A percentile compares a stretch with the other conserved stretches of the same genome.
Evolutionary conservation across 768 basidiomycete genomes (phyloP).

Genomic region (Botryobasidium botryosum): DNA sequence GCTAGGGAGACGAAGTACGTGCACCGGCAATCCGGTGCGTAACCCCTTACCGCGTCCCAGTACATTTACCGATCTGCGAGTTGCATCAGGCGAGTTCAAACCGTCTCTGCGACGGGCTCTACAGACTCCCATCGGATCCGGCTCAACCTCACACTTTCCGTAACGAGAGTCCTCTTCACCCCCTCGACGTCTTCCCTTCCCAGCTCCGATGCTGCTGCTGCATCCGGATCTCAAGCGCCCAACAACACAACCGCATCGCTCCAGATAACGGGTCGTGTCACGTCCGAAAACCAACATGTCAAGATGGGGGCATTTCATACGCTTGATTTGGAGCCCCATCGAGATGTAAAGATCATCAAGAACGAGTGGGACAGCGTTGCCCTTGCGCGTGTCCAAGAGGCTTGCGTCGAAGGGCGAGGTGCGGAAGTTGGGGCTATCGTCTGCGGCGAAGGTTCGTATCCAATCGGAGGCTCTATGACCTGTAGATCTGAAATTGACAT

Average conservation of each 20-base stretch:
- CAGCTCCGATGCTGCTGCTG: constrained; percentile 24
- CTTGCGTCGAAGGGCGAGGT: constrained; percentile 82
- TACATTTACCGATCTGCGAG: constrained; percentile 1
- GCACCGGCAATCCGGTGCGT: constrained; percentile 68
- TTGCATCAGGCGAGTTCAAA: constrained; percentile 59
- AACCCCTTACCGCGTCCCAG: neutral
- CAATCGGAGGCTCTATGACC: neutral
- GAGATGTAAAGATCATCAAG: constrained; percentile 77
- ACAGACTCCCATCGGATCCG: constrained; percentile 81
- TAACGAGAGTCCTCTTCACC: constrained; percentile 65
- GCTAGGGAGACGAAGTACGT: constrained; percentile 59
- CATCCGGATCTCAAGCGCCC: constrained; percentile 14
- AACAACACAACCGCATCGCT: constrained; percentile 28
- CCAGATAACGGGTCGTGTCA: constrained; percentile 75
- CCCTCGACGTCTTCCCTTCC: constrained; percentile 41
- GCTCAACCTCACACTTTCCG: constrained; percentile 67
- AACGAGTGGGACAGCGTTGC: constrained; percentile 91
- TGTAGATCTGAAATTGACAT: neutral
- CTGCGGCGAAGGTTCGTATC: constrained; percentile 62
- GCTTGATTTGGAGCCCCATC: constrained; percentile 78
- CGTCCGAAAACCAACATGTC: constrained; percentile 74
- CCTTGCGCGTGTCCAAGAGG: constrained; percentile 62
- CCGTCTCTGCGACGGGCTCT: constrained; percentile 80
- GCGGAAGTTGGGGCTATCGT: constrained; percentile 95
- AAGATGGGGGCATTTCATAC: constrained; percentile 91